A percentile compares a stretch with the other conserved stretches of the same genome.
Conservation (phyloP, 768 basidiomycete species). For the Boletus bicolor region DNA sequence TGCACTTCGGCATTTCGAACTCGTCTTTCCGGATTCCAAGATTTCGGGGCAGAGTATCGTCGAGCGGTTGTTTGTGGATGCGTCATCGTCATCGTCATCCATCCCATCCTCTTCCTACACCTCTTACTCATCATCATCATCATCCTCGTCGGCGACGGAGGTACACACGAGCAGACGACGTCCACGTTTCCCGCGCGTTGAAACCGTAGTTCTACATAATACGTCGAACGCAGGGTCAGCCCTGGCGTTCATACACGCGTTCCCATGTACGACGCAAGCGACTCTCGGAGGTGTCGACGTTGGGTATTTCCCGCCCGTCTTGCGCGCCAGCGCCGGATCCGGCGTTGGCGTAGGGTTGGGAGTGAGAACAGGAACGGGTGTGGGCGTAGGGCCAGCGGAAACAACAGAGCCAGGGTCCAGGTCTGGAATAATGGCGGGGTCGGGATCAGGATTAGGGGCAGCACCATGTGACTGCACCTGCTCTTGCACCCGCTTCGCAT, state of each 20-base stretch:
- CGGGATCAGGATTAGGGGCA: neutral
- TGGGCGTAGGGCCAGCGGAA: neutral
- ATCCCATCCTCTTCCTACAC: neutral
- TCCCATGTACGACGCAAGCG: slow-evolving; percentile 18
- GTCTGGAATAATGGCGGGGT: neutral
- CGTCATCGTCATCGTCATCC: slow-evolving; percentile 1
- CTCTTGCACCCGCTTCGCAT: slow-evolving; percentile 4
- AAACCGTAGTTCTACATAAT: slow-evolving; percentile 27
- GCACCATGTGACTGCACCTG: slow-evolving; percentile 2
- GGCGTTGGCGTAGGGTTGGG: neutral
- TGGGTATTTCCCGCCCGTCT: slow-evolving; percentile 20
- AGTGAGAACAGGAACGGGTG: neutral
- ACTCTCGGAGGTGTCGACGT: slow-evolving; percentile 28
- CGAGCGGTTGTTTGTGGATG: slow-evolving; percentile 25
- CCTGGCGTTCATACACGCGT: slow-evolving; percentile 26
- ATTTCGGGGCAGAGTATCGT: slow-evolving; percentile 26
- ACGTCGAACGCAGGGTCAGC: slow-evolving; percentile 23
- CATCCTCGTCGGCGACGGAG: neutral
- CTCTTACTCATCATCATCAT: slow-evolving; percentile 2
- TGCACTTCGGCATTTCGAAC: slow-evolving; percentile 31
- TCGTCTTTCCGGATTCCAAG: slow-evolving; percentile 31
- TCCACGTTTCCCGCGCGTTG: slow-evolving; percentile 27
- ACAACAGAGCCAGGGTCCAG: neutral
- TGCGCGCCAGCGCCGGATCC: slow-evolving; percentile 10
- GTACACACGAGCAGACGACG: slow-evolving; percentile 7